Evolutionary conservation across 306 rosid genomes (phyloP).

Genomic region (Adenanthera pavonina): DNA sequence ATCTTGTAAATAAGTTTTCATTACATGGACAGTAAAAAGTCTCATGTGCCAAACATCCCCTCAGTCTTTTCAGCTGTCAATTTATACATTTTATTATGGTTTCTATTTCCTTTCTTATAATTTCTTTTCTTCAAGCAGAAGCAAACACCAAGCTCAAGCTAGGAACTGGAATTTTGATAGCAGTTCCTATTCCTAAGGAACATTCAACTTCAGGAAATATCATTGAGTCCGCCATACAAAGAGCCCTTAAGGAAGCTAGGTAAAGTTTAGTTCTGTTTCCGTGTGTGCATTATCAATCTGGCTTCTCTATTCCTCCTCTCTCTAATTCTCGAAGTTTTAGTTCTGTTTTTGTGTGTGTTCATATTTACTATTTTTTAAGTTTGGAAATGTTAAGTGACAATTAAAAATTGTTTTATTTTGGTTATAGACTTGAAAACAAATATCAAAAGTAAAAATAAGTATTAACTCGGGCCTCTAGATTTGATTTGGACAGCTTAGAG

Average conservation of each 20-base stretch:
- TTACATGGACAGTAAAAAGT: background rate
- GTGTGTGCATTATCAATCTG: slow-evolving; percentile 13
- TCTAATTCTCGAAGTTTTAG: background rate
- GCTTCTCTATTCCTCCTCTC: background rate
- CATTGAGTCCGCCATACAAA: slow-evolving; percentile 80
- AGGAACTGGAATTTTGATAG: slow-evolving; percentile 78
- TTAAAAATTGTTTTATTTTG: too few species aligned
- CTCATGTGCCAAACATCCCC: background rate
- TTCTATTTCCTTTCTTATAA: slow-evolving; percentile 1
- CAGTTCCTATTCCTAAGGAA: slow-evolving; percentile 88
- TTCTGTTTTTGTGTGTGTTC: too few species aligned
- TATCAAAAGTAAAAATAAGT: too few species aligned
- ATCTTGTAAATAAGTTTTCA: background rate
- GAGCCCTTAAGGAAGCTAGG: slow-evolving; percentile 83
- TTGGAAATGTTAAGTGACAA: too few species aligned
- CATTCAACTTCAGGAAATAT: slow-evolving; percentile 75
- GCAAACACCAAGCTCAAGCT: slow-evolving; percentile 72
- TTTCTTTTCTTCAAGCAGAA: slow-evolving; percentile 50
- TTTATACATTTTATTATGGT: background rate
- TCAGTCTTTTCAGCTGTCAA: background rate
- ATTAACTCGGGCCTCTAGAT: too few species aligned
- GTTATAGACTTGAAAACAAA: too few species aligned
- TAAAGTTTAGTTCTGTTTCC: slow-evolving; percentile 33
- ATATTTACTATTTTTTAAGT: too few species aligned
- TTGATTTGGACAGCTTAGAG: too few species aligned